A percentile compares a stretch with the other conserved stretches of the same genome.
phyloP scores from a whole-genome alignment of 352 stramenopile species.

The Phytopythium helicoides region DNA sequence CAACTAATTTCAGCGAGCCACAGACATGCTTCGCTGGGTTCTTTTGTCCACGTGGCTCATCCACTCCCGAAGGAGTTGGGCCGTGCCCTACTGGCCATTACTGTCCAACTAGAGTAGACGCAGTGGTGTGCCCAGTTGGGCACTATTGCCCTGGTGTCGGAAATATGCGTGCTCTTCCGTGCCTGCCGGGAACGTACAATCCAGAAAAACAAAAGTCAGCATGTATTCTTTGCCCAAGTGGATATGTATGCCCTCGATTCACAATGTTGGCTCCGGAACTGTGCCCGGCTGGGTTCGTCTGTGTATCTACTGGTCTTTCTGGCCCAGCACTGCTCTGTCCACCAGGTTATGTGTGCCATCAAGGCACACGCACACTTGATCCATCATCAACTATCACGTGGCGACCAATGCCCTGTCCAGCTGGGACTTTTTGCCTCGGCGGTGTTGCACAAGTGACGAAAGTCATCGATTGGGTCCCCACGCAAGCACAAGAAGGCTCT shows the following conservation, averaged over 20 bases:
- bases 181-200: slow-evolving; percentile 95
- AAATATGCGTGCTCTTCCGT: slow-evolving; percentile 91
- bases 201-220: slow-evolving; percentile 73
- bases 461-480: slow-evolving; percentile 89
- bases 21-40: slow-evolving; percentile 95
- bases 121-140: slow-evolving; percentile 90
- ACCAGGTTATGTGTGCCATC: slow-evolving; percentile 92
- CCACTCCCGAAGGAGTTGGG: slow-evolving; percentile 90
- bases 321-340: slow-evolving; percentile 91
- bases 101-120: slow-evolving; percentile 89
- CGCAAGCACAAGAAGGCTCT: slow-evolving; percentile 65
- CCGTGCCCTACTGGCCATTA: slow-evolving; percentile 96
- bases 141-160: slow-evolving; percentile 94
- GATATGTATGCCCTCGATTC: slow-evolving; percentile 91
- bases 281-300: slow-evolving; percentile 96
- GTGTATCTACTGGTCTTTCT: slow-evolving; percentile 89
- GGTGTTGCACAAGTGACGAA: slow-evolving; percentile 92
- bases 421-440: slow-evolving; percentile 94
- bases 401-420: slow-evolving; percentile 85
- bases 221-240: slow-evolving; percentile 94
- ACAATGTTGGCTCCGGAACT: slow-evolving; percentile 65
- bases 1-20: slow-evolving; percentile 92
- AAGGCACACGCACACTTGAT: slow-evolving; percentile 92
- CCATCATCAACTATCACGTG: slow-evolving; percentile 72
- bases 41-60: slow-evolving; percentile 94